Evolutionary conservation across 176 grass and related monocot genomes (phyloP), one percentile per base, ranked within the genome.

Genomic region (Puya raimondii): DNA sequence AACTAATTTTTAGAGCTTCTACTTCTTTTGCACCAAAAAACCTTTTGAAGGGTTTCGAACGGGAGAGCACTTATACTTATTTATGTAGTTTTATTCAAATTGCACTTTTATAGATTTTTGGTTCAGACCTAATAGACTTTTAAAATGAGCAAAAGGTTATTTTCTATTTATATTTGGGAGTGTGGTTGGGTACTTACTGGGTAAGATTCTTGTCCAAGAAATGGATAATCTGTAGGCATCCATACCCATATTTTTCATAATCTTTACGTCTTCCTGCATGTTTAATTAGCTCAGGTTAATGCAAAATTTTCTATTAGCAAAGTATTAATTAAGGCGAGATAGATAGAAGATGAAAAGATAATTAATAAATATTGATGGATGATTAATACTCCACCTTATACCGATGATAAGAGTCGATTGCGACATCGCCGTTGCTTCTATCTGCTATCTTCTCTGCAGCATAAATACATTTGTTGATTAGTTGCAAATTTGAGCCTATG

Each of bases 191-290:
- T 21, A 72, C 63, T 76, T 65, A 90, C 88, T 76, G 65, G 88
- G 88, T 33, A 91, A 47, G 25, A 91, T 91, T 63, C 88, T 86
- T 9, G 69, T 29, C 83, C 84, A 91, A 29, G 88, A 82, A 16
- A 90, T 74, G 23, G 87, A 90, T 72, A 90, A 82, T 51, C 87
- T 74, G 65, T 80, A 85, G 13, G 86, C 68, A 65, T 82, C 75
- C 85, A 88, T 70, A 50, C 84, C 87, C 85, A 92, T 92, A 18
- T 80, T 68, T 23, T 80, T 83, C 9, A 88, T 17, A 4, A 68
- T 18, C 15, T 69, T 78, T 23, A 85, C 64, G 49, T 88, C 78
- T 78, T 88, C 86, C 85, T 88, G 74, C 49, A 49, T 64, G 5
- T 49, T 11, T 50, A 22, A 50, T 20, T 3, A n/a, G 0, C 15